phyloP scores from a whole-genome alignment of 495 filamentous ascomycete genomes.

The Pseudoneurospora amorphoporcata region DNA sequence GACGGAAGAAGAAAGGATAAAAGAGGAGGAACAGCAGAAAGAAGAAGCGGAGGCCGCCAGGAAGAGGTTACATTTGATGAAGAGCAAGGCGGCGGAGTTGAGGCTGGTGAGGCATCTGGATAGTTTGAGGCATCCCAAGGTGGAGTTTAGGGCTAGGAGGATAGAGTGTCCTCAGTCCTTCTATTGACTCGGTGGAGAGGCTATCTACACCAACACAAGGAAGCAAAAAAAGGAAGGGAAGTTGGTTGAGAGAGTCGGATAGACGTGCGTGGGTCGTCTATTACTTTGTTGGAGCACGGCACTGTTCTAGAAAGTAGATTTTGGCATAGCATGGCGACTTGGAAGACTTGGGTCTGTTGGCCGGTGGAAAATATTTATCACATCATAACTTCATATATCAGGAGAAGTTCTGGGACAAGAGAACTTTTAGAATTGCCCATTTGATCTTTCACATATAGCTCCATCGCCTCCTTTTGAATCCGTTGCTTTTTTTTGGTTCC shows the following conservation, averaged over 20 bases:
- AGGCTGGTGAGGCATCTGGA: slow-evolving; percentile 62
- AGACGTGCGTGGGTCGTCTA: background rate
- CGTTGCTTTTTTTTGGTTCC: too few relatives aligned
- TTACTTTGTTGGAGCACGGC: background rate
- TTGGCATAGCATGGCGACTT: background rate
- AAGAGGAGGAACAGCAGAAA: slow-evolving; percentile 20
- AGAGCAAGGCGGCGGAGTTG: slow-evolving; percentile 71
- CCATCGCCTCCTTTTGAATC: background rate
- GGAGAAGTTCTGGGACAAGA: background rate
- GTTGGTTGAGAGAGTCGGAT: background rate
- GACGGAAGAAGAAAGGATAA: slow-evolving; percentile 21
- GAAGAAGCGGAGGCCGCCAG: slow-evolving; percentile 37
- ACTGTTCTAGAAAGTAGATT: background rate
- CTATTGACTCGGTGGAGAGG: background rate
- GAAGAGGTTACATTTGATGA: slow-evolving; percentile 54
- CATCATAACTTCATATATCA: background rate
- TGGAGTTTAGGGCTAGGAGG: slow-evolving; percentile 46
- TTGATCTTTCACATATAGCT: too few relatives aligned
- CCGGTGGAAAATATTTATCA: background rate
- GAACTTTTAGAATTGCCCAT: too few relatives aligned
- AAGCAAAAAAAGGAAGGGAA: background rate
- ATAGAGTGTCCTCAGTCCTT: slow-evolving; percentile 14
- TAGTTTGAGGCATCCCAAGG: slow-evolving; percentile 51
- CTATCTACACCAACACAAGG: background rate
- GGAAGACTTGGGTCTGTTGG: background rate